Base-by-base conservation (phyloP, 2,329 filamentous ascomycete genomes). In the Sclerotinia nivalis region DNA sequence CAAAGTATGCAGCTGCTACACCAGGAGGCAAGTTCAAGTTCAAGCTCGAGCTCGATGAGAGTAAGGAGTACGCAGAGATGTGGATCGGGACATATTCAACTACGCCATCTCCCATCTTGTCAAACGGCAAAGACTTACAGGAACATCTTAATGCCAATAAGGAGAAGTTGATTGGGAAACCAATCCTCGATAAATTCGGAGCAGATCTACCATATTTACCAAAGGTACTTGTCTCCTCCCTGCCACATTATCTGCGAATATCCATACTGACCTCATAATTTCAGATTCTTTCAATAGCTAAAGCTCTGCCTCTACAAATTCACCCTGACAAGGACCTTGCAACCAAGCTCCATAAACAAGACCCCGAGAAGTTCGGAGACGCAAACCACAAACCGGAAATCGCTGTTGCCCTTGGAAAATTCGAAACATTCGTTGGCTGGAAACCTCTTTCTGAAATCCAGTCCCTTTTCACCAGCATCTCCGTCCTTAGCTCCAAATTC, bases 341-440 rank as follows among this genome's bases (percentile, higher is more conserved):
- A 0, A 80, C 84, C 12, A 84, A 88, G 74, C 83, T 93, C 2
- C 89, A 93, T 80, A 77, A 84, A 68, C 78, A 87, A 73, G 84
- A 92, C 68, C 90, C 91, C 0, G 79, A 87, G 2, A 85, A 87
- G 70, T 93, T 91, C 78, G 87, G 86, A 1, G 91, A 94, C 73
- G 81, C 86, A 18, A 3, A 93, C 78, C 91, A 93, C 82, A 93
- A 93, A 80, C 91, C 91, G 1, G 91, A 94, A 77, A 93, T 94
- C 67, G 91, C 91, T 0, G 82, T 94, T 1, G 91, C 91, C 0
- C 80, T 93, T 0, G 84, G 85, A 18, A 86, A 88, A 31, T 93
- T 94, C 75, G 91, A 93, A 78, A 88, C 91, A 0, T 93, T 94
- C 74, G 89, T 88, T 13, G 91, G 91, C 8, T 93, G 89, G 82